Evolutionary conservation across 768 basidiomycete genomes (phyloP).

Genomic region (Rossbeevera mucosa): DNA sequence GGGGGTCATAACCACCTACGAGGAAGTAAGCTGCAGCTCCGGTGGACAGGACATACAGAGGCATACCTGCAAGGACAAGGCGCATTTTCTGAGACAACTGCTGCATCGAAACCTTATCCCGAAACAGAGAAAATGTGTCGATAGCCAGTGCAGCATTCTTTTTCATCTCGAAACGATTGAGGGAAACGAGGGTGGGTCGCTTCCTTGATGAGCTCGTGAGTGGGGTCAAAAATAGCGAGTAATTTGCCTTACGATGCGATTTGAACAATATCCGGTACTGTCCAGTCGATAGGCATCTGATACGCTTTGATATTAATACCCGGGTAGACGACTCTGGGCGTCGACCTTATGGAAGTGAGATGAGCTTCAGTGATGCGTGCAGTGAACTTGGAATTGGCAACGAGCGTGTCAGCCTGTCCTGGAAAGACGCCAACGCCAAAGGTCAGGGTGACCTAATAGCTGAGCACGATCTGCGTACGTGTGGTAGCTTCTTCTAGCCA

Average conservation of each 20-base stretch:
- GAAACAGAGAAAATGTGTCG: constrained; percentile 63
- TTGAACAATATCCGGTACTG: constrained; percentile 49
- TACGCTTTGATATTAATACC: constrained; percentile 85
- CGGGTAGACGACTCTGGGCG: constrained; percentile 86
- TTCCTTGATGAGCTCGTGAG: constrained; percentile 36
- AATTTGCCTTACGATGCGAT: constrained; percentile 49
- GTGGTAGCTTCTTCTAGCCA: constrained; percentile 87
- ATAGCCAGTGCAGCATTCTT: constrained; percentile 87
- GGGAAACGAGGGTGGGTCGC: constrained; percentile 72
- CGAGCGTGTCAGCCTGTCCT: constrained; percentile 87
- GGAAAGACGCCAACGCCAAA: constrained; percentile 2
- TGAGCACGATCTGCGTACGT: constrained; percentile 43
- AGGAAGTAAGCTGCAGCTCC: constrained; percentile 1
- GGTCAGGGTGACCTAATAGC: background rate
- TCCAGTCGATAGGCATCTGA: constrained; percentile 37
- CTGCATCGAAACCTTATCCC: constrained; percentile 22
- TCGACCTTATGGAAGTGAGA: constrained; percentile 60
- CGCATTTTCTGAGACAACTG: constrained; percentile 40
- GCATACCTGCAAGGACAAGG: constrained; percentile 73
- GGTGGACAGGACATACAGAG: background rate
- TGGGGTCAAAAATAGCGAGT: background rate
- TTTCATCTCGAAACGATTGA: constrained; percentile 95
- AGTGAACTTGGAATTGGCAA: constrained; percentile 91
- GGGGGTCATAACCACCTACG: constrained; percentile 85
- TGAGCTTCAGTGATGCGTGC: constrained; percentile 72